Conservation (phyloP, 1,284 basidiomycete species). For the Naganishia liquefaciens region DNA sequence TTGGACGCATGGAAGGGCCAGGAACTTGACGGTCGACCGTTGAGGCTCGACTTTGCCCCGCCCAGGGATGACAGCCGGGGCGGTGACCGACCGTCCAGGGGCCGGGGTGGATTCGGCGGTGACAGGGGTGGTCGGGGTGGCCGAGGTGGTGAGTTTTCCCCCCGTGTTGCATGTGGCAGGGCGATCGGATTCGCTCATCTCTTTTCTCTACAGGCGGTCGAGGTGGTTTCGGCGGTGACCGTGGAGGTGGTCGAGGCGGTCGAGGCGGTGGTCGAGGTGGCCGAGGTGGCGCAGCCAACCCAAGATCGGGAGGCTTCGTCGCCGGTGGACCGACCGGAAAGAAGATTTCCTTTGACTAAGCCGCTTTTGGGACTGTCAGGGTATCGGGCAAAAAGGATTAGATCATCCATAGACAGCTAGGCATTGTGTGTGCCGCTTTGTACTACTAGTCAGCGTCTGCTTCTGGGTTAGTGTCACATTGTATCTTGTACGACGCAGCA, state of each 20-base stretch:
- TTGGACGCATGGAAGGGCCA: constrained; percentile 67
- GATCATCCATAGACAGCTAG: background rate
- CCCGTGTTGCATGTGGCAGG: constrained; percentile 23
- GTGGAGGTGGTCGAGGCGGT: constrained; percentile 46
- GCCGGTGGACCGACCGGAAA: constrained; percentile 73
- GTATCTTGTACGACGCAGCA: constrained; percentile 2
- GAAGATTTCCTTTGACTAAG: constrained; percentile 74
- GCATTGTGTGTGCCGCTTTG: constrained; percentile 2
- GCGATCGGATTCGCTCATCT: too few relatives aligned
- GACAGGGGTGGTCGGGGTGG: constrained; percentile 45
- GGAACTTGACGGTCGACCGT: constrained; percentile 77
- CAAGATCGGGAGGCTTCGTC: constrained; percentile 72
- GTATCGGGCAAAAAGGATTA: background rate
- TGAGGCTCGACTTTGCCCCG: constrained; percentile 87
- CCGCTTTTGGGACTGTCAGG: constrained; percentile 4
- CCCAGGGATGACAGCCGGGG: constrained; percentile 70
- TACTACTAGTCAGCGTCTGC: constrained; percentile 14
- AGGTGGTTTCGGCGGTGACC: constrained; percentile 53
- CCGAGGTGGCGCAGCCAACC: constrained; percentile 36
- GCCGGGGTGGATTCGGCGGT: constrained; percentile 57
- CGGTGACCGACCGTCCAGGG: constrained; percentile 56
- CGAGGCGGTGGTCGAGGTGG: constrained; percentile 49
- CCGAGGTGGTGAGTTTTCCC: constrained; percentile 38
- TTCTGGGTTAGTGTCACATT: constrained; percentile 16
- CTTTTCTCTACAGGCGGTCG: constrained; percentile 55